Evolutionary conservation across 1,284 basidiomycete genomes (phyloP).

Genomic region (Fistulinella cinereoalba): DNA sequence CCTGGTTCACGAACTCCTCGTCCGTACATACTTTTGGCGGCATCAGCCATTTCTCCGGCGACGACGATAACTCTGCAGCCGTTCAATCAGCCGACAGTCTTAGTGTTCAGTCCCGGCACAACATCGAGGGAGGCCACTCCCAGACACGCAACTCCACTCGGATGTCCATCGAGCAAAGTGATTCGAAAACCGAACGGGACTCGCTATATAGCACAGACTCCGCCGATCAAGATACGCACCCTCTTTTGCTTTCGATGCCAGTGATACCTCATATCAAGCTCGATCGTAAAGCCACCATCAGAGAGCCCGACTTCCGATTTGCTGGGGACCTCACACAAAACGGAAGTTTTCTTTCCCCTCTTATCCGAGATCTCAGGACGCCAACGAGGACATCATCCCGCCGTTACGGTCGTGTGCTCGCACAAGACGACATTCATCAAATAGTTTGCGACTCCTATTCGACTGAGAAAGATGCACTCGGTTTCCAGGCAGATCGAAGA

Average conservation of each 20-base stretch:
- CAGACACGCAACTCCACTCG: background rate
- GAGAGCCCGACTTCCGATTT: conserved; percentile 5
- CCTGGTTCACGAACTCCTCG: conserved; percentile 15
- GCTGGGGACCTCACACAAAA: background rate
- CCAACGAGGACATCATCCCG: conserved; percentile 18
- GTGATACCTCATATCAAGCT: conserved; percentile 28
- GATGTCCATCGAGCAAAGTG: background rate
- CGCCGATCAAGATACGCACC: conserved; percentile 25
- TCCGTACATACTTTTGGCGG: conserved; percentile 13
- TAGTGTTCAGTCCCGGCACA: background rate
- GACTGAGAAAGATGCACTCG: background rate
- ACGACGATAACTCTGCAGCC: background rate
- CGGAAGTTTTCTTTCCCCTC: conserved; percentile 18
- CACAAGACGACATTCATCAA: background rate
- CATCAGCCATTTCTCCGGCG: conserved; percentile 6
- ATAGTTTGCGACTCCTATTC: background rate
- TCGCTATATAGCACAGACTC: conserved; percentile 30
- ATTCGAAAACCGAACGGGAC: conserved; percentile 10
- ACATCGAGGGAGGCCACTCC: background rate
- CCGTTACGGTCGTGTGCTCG: conserved; percentile 13
- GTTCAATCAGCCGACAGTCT: background rate
- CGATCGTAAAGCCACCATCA: conserved; percentile 29
- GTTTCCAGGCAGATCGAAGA: background rate
- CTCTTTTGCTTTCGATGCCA: conserved; percentile 28
- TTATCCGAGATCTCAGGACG: conserved; percentile 12